Conservation (phyloP, 2,329 filamentous ascomycete species). For the Xylaria arbuscula region DNA sequence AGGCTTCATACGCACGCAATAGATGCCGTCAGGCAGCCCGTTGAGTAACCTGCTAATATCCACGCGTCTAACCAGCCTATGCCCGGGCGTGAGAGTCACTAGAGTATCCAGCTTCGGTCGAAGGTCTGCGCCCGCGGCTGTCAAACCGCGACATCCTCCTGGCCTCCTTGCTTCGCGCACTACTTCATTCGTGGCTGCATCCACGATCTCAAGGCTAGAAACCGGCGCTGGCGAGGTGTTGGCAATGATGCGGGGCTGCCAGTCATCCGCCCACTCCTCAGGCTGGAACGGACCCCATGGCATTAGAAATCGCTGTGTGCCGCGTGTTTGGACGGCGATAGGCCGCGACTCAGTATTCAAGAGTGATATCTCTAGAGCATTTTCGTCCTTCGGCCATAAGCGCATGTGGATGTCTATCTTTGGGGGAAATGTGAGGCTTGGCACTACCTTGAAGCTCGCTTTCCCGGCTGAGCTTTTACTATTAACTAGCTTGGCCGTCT, state of each 20-base stretch:
- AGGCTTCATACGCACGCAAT: constrained; percentile 25
- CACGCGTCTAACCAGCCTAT: constrained; percentile 25
- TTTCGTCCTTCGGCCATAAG: constrained; percentile 6
- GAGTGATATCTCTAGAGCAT: constrained; percentile 19
- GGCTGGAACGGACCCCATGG: constrained; percentile 29
- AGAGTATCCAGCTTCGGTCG: constrained; percentile 22
- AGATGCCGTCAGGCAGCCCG: constrained; percentile 26
- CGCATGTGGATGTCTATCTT: constrained; percentile 26
- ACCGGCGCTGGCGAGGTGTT: not conserved
- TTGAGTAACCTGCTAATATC: constrained; percentile 27
- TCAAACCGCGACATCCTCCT: constrained; percentile 16
- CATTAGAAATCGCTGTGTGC: constrained; percentile 24
- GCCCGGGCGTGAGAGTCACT: constrained; percentile 23
- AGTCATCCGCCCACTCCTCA: not conserved
- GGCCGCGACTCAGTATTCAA: constrained; percentile 21
- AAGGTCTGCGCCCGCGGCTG: not conserved
- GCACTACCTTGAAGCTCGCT: constrained; percentile 30
- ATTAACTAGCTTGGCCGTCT: constrained; percentile 28
- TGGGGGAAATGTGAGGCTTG: constrained; percentile 20
- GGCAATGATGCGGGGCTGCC: constrained; percentile 16
- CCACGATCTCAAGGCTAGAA: constrained; percentile 11
- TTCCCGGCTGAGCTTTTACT: constrained; percentile 23
- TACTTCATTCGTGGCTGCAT: constrained; percentile 18
- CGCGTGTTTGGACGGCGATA: constrained; percentile 28
- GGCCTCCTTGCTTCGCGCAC: constrained; percentile 12